These are phyloP conservation scores for Fusarium globosum DNA, from an alignment of 2,329 filamentous ascomycete species.

Conservation along the genomic window DNA sequence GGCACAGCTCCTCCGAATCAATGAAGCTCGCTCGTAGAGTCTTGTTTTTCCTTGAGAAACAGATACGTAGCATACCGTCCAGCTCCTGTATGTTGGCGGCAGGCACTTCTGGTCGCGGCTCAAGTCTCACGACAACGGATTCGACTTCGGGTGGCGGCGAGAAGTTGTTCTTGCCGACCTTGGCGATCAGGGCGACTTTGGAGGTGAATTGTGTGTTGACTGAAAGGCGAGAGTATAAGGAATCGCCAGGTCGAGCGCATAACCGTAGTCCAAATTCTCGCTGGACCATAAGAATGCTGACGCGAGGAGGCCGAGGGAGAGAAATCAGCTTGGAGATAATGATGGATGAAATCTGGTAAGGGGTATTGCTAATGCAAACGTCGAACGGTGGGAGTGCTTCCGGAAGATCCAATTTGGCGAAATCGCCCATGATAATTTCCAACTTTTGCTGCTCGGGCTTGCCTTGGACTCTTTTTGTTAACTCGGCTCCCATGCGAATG, in stretches of 20 bases:
- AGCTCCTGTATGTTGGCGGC: background rate
- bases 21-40: background rate
- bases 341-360: background rate
- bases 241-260: background rate
- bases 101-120: background rate
- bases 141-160: background rate
- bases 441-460: background rate
- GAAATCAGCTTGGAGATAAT: background rate
- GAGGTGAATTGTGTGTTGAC: background rate
- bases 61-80: background rate
- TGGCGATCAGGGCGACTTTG: background rate
- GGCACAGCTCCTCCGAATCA: background rate
- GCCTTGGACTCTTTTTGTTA: background rate
- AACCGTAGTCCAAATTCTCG: background rate
- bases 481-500: background rate
- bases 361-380: background rate
- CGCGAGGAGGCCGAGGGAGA: background rate
- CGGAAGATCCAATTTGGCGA: background rate
- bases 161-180: background rate
- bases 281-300: background rate
- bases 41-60: background rate
- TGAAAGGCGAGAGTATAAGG: background rate
- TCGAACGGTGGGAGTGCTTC: background rate
- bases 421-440: background rate
- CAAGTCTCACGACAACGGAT: background rate